A percentile compares a stretch with the other conserved stretches of the same genome.
Evolutionary conservation across 2,329 filamentous ascomycete species (phyloP).

Genomic region (Stromatinia cepivora): DNA sequence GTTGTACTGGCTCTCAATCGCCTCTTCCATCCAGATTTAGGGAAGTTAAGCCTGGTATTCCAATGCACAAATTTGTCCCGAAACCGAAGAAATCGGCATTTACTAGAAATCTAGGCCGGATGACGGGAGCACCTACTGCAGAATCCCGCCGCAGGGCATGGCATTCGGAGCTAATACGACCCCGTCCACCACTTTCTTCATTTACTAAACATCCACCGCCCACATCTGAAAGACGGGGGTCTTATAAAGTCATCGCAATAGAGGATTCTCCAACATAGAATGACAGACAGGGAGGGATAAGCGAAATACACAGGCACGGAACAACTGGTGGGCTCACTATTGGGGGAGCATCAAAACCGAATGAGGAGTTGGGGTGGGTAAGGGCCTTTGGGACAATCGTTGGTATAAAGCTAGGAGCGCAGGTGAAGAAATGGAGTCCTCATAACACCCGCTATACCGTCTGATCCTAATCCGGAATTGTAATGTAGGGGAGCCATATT

Average conservation of each 20-base stretch:
- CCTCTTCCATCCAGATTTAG: background rate
- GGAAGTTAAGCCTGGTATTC: background rate
- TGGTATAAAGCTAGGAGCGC: conserved; percentile 4
- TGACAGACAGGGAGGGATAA: background rate
- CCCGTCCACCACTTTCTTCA: background rate
- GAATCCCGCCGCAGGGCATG: background rate
- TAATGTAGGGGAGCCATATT: background rate
- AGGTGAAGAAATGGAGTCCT: conserved; percentile 15
- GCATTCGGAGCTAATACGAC: background rate
- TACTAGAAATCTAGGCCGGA: background rate
- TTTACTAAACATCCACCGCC: background rate
- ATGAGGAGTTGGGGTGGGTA: conserved; percentile 16
- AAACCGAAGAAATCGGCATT: background rate
- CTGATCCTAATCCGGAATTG: background rate
- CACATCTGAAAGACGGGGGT: background rate
- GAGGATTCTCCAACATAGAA: background rate
- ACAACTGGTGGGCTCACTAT: background rate
- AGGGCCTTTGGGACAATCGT: conserved; percentile 12
- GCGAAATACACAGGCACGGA: background rate
- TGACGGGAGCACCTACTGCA: background rate
- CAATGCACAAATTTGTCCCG: background rate
- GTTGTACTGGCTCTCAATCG: background rate
- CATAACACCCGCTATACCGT: too few species aligned
- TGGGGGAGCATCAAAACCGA: background rate
- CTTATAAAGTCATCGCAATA: background rate